These are phyloP conservation scores for Salix dunnii DNA, from an alignment of 345 rosid genomes.

Conservation along the genomic window DNA sequence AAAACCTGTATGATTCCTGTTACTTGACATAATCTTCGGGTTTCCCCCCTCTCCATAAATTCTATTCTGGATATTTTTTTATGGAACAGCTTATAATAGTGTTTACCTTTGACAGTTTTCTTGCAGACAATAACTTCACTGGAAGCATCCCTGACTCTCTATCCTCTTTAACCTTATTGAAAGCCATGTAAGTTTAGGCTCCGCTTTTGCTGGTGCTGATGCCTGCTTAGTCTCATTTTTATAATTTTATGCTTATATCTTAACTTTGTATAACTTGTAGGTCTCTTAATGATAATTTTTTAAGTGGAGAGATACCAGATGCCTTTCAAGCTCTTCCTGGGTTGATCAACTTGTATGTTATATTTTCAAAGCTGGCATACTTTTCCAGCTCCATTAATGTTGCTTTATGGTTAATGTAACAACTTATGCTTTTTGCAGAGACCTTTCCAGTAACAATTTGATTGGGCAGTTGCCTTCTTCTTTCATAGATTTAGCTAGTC, in stretches of 20 bases:
- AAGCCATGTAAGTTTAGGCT: slow-evolving; percentile 57
- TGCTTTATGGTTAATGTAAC: slow-evolving; percentile 20
- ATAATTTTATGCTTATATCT: neutral
- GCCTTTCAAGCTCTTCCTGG: slow-evolving; percentile 59
- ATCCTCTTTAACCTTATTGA: slow-evolving; percentile 53
- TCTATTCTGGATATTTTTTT: neutral
- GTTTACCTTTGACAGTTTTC: slow-evolving; percentile 75
- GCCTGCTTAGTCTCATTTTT: slow-evolving; percentile 9
- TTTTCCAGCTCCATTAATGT: neutral
- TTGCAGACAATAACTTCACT: slow-evolving; percentile 76
- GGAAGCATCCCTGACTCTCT: slow-evolving; percentile 90
- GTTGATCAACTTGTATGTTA: slow-evolving; percentile 81
- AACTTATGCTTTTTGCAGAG: slow-evolving; percentile 47
- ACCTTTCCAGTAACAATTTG: slow-evolving; percentile 75
- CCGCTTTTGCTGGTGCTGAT: slow-evolving; percentile 7
- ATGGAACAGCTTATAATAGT: slow-evolving; percentile 26
- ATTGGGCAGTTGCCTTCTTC: slow-evolving; percentile 84
- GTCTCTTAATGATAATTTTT: slow-evolving; percentile 70
- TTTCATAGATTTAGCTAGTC: slow-evolving; percentile 46
- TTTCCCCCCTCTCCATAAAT: neutral
- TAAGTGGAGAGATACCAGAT: slow-evolving; percentile 90
- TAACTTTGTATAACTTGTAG: slow-evolving; percentile 40
- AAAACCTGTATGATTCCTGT: slow-evolving; percentile 45
- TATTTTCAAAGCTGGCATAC: slow-evolving; percentile 4
- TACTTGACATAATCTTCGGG: neutral